These are phyloP conservation scores for Pelagophyceae sp. DNA, from an alignment of 352 stramenopile species.

Conservation along the genomic window DNA sequence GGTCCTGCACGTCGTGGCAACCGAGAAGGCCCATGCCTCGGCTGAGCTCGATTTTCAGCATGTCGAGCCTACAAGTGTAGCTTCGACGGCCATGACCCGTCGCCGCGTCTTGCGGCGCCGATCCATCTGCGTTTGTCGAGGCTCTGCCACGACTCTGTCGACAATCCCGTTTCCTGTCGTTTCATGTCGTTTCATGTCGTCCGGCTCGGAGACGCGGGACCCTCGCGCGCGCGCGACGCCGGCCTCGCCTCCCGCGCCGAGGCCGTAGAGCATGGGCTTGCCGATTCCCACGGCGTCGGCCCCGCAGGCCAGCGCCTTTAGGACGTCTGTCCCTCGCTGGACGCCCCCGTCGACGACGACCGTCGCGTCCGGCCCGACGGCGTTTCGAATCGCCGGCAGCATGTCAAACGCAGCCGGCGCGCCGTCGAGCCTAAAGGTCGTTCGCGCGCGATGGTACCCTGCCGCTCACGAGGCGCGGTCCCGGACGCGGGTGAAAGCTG, in stretches of 20 bases:
- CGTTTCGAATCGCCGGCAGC: slow-evolving; percentile 51
- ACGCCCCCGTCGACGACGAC: slow-evolving; percentile 61
- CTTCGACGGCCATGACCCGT: too few relatives aligned
- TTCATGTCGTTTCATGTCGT: too few relatives aligned
- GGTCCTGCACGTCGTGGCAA: slow-evolving; percentile 50
- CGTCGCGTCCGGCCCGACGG: slow-evolving; percentile 51
- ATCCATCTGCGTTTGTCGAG: too few relatives aligned
- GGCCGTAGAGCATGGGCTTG: slow-evolving; percentile 81
- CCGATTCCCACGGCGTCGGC: slow-evolving; percentile 83
- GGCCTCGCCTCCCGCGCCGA: slow-evolving; percentile 65
- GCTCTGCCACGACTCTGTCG: too few relatives aligned
- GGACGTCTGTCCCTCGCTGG: slow-evolving; percentile 62
- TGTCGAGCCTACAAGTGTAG: too few relatives aligned
- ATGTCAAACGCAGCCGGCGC: slow-evolving; percentile 56
- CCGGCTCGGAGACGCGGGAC: too few relatives aligned
- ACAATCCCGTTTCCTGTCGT: too few relatives aligned
- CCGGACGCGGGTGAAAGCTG: slow-evolving; percentile 67
- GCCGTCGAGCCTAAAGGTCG: too few relatives aligned
- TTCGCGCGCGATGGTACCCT: too few relatives aligned
- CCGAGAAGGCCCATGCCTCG: slow-evolving; percentile 76
- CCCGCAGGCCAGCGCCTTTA: slow-evolving; percentile 82
- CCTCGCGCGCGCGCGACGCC: slow-evolving; percentile 59
- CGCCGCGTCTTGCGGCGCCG: too few relatives aligned
- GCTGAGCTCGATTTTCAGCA: slow-evolving; percentile 84
- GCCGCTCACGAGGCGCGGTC: too few relatives aligned